These are phyloP conservation scores for Blakeslea trispora DNA, from an alignment of 371 early-diverging fungal genomes.

Conservation along the genomic window DNA sequence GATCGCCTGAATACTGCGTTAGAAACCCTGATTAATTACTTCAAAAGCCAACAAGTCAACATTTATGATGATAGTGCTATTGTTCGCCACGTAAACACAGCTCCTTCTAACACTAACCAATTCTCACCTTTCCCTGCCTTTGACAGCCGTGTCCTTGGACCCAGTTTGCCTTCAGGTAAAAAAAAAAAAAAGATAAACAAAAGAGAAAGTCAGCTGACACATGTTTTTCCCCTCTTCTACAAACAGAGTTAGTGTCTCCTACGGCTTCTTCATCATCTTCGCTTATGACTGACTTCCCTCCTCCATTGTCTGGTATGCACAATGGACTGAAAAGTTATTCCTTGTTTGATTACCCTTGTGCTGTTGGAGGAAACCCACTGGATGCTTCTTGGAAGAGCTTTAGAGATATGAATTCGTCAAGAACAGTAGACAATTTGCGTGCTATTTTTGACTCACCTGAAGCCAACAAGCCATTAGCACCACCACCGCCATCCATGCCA, in stretches of 20 bases:
- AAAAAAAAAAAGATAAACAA: not conserved
- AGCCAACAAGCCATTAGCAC: conserved; percentile 18
- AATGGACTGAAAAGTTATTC: conserved; percentile 24
- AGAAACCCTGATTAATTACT: conserved; percentile 17
- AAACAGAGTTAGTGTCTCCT: conserved; percentile 18
- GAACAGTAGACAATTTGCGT: conserved; percentile 30
- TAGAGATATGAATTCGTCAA: conserved; percentile 34
- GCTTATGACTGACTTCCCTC: conserved; percentile 15
- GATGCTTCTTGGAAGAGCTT: conserved; percentile 43
- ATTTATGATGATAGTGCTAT: conserved; percentile 23
- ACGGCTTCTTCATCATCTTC: conserved; percentile 26
- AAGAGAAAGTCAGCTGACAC: too few species aligned
- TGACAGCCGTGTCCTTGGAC: conserved; percentile 11
- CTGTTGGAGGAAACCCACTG: conserved; percentile 16
- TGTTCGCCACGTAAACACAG: conserved; percentile 7
- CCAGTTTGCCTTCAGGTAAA: conserved; percentile 5
- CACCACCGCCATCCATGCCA: conserved; percentile 17
- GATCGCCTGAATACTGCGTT: conserved; percentile 14
- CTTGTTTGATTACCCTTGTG: conserved; percentile 26
- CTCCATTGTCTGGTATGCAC: conserved; percentile 9
- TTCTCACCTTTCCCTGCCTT: conserved; percentile 11
- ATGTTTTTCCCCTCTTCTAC: too few species aligned
- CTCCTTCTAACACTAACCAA: not conserved
- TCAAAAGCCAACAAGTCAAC: conserved; percentile 25
- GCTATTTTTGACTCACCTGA: conserved; percentile 44